phyloP scores from a whole-genome alignment of 192 early-diverging fungal species.

The Coemansia sp. region DNA sequence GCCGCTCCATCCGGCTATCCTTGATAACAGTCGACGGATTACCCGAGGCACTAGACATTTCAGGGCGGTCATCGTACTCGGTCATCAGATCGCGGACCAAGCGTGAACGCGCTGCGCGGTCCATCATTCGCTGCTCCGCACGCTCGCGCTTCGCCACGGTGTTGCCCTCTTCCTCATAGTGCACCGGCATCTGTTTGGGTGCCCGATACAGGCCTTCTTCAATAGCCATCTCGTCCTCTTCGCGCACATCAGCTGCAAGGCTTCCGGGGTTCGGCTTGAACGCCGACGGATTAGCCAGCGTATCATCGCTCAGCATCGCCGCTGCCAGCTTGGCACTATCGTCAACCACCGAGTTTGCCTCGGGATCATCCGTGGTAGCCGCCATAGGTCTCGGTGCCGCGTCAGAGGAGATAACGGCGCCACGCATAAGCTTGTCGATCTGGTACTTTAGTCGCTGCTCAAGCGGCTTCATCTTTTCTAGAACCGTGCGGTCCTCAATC shows the following conservation, averaged over 20 bases:
- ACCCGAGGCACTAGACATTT: constrained; percentile 72
- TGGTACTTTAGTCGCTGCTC: constrained; percentile 96
- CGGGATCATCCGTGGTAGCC: constrained; percentile 35
- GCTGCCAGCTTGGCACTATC: constrained; percentile 53
- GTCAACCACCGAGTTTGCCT: constrained; percentile 16
- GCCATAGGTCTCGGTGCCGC: neutral
- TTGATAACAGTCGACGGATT: constrained; percentile 65
- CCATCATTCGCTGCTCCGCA: constrained; percentile 63
- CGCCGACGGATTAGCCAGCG: constrained; percentile 74
- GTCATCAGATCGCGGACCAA: constrained; percentile 80
- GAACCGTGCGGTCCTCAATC: constrained; percentile 77
- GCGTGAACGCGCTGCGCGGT: constrained; percentile 76
- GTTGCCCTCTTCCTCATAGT: constrained; percentile 73
- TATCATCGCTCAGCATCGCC: constrained; percentile 36
- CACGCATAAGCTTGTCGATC: constrained; percentile 89
- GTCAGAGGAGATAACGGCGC: constrained; percentile 59
- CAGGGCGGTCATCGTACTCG: constrained; percentile 86
- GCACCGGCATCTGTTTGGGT: constrained; percentile 82
- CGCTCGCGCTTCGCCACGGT: constrained; percentile 61
- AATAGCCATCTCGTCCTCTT: constrained; percentile 38
- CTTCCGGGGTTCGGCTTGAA: constrained; percentile 89
- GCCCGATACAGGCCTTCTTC: constrained; percentile 77
- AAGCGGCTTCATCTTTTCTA: constrained; percentile 93
- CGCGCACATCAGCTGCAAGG: constrained; percentile 51
- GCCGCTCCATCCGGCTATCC: constrained; percentile 59